A percentile compares a stretch with the other conserved stretches of the same genome.
Evolutionary conservation across 2,329 filamentous ascomycete genomes (phyloP).

Genomic region (Colletotrichum orchidophilum): DNA sequence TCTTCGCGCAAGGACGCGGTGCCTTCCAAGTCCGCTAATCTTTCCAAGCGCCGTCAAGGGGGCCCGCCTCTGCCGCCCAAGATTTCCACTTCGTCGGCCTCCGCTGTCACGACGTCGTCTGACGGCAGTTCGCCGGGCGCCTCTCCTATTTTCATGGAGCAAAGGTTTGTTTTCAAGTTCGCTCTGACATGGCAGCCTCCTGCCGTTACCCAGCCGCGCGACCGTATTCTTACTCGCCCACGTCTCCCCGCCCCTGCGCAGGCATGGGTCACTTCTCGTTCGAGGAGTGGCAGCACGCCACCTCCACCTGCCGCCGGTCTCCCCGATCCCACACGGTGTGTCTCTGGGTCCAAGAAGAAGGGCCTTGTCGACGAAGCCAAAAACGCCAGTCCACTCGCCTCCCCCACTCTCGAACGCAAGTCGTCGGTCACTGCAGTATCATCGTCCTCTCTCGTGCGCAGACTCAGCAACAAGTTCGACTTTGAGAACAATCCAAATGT

Average conservation of each 20-base stretch:
- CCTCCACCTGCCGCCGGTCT: conserved; percentile 47
- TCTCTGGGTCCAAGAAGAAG: conserved; percentile 56
- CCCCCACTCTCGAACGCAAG: conserved; percentile 41
- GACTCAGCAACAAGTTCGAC: conserved; percentile 33
- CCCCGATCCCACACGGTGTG: conserved; percentile 55
- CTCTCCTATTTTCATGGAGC: conserved; percentile 62
- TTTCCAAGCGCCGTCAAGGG: conserved; percentile 24
- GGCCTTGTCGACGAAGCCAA: conserved; percentile 61
- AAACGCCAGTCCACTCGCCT: conserved; percentile 55
- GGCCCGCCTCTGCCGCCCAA: conserved; percentile 49
- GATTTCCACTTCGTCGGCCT: conserved; percentile 38
- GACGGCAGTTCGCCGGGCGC: conserved; percentile 65
- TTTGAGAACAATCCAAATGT: conserved; percentile 22
- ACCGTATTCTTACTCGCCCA: conserved; percentile 73
- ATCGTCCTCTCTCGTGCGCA: conserved; percentile 24
- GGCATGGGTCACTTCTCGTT: conserved; percentile 60
- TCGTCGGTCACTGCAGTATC: conserved; percentile 33
- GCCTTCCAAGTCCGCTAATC: conserved; percentile 46
- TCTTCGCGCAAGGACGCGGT: conserved; percentile 60
- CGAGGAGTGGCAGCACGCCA: conserved; percentile 50
- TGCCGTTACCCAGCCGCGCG: conserved; percentile 62
- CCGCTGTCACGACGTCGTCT: conserved; percentile 49
- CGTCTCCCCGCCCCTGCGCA: conserved; percentile 78
- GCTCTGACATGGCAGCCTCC: conserved; percentile 71
- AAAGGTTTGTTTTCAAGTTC: conserved; percentile 78